Conservation (phyloP, 257 asterid genomes). For the Solanum infundibuliforme region DNA sequence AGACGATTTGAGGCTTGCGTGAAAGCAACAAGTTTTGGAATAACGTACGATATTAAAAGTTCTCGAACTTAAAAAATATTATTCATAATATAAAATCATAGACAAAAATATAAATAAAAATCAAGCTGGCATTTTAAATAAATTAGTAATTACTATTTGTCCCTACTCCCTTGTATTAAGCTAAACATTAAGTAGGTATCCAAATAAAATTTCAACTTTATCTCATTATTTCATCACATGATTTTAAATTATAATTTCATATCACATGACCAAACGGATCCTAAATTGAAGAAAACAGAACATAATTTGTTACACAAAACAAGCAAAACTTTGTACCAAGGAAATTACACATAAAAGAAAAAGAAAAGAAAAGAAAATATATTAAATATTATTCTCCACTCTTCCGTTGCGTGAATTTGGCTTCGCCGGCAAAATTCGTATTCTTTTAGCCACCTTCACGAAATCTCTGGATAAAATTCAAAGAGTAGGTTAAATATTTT, state of each 20-base stretch:
- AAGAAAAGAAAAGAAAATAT: neutral
- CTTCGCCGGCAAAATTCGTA: slow-evolving; percentile 65
- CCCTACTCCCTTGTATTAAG: neutral
- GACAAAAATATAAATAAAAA: neutral
- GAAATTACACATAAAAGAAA: neutral
- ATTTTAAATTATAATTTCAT: no score
- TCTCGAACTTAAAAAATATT: neutral
- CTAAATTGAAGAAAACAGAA: neutral
- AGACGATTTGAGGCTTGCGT: neutral
- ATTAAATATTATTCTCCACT: slow-evolving; percentile 5
- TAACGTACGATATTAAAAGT: neutral
- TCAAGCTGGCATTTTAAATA: neutral
- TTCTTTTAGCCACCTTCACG: slow-evolving; percentile 70
- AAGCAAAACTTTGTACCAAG: neutral
- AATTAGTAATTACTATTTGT: neutral
- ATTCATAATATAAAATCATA: neutral
- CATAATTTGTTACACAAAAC: neutral
- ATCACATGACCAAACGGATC: no score
- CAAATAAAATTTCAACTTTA: no score
- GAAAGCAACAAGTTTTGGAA: neutral
- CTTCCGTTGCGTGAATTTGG: slow-evolving; percentile 34
- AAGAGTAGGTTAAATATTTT: neutral
- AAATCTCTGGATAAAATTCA: slow-evolving; percentile 41
- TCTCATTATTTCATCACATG: neutral
- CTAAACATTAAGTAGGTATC: neutral